Conservation (phyloP, 257 asterid genomes). For the Capsicum baccatum region DNA sequence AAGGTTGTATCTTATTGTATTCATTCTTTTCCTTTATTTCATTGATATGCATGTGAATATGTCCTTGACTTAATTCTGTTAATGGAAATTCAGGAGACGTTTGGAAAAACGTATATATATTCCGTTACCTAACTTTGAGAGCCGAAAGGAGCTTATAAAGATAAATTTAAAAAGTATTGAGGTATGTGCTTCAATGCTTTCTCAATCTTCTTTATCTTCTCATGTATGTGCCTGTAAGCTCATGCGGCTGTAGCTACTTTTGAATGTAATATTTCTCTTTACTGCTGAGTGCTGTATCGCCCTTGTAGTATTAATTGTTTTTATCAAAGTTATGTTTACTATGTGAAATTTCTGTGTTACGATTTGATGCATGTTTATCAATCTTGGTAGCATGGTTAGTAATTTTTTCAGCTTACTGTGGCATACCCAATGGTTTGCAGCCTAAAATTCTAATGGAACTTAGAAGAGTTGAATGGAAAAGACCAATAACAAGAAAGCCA, state of each 20-base stretch:
- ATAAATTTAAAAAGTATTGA: slow-evolving; percentile 89
- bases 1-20: slow-evolving; percentile 57
- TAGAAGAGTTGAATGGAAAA: not conserved
- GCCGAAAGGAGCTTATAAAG: slow-evolving; percentile 87
- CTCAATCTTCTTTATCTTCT: not conserved
- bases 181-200: slow-evolving; percentile 50
- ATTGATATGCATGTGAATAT: slow-evolving; percentile 17
- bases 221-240: not conserved
- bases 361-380: slow-evolving; percentile 6
- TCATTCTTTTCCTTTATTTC: not conserved
- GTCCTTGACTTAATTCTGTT: slow-evolving; percentile 25
- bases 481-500: slow-evolving; percentile 8
- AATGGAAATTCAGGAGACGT: slow-evolving; percentile 75
- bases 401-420: not conserved
- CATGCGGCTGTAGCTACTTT: slow-evolving; percentile 1
- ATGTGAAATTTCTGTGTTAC: not conserved
- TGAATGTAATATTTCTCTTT: not conserved
- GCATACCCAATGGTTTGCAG: not conserved
- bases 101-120: slow-evolving; percentile 94
- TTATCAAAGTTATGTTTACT: not conserved
- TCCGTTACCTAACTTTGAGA: slow-evolving; percentile 89
- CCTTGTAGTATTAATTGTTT: not conserved
- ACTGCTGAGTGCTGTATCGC: not conserved
- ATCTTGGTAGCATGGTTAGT: slow-evolving; percentile 3
- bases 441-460: not conserved